Percentiles rank a stretch among this genome's conserved stretches.
phyloP scores from a whole-genome alignment of 202 grass and related monocot species.

The Digitaria exilis region DNA sequence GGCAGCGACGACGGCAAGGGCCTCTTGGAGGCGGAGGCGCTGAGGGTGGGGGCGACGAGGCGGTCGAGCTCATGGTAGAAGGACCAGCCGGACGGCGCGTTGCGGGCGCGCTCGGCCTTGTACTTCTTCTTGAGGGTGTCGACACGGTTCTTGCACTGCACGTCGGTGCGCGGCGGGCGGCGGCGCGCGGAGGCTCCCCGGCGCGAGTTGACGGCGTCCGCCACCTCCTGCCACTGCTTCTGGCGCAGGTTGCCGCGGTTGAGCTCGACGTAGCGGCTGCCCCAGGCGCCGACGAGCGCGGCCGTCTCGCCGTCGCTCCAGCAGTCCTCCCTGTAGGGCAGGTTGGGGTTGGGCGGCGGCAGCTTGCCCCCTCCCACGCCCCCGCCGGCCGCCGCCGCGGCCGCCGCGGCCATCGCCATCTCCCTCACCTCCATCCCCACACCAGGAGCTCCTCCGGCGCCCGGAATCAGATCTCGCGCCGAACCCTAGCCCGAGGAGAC shows the following conservation, averaged over 20 bases:
- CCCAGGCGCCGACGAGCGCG: slow-evolving; percentile 88
- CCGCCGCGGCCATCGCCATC: slow-evolving; percentile 5
- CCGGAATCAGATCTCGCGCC: slow-evolving; percentile 35
- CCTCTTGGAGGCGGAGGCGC: slow-evolving; percentile 38
- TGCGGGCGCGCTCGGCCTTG: slow-evolving; percentile 75
- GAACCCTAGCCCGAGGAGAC: slow-evolving; percentile 39
- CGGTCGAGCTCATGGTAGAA: slow-evolving; percentile 83
- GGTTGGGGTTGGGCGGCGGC: slow-evolving; percentile 71
- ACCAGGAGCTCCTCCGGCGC: too few relatives aligned
- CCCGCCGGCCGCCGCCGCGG: slow-evolving; percentile 5
- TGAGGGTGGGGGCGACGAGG: slow-evolving; percentile 71
- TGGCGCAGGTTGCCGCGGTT: slow-evolving; percentile 97
- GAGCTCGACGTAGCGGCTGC: slow-evolving; percentile 82
- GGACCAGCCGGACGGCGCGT: slow-evolving; percentile 55
- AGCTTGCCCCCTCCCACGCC: slow-evolving; percentile 33
- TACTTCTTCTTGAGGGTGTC: slow-evolving; percentile 99
- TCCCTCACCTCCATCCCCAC: slow-evolving; percentile 34
- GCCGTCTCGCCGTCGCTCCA: slow-evolving; percentile 99
- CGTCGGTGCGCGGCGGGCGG: slow-evolving; percentile 82
- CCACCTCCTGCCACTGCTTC: slow-evolving; percentile 99
- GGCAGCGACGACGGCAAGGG: background rate
- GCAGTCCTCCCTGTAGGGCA: slow-evolving; percentile 98
- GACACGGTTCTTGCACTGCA: slow-evolving; percentile 99
- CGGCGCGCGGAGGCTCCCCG: slow-evolving; percentile 55
- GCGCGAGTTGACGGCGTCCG: slow-evolving; percentile 79